Conservation (phyloP, 202 grass and related monocot species). For the Zizania palustris region DNA sequence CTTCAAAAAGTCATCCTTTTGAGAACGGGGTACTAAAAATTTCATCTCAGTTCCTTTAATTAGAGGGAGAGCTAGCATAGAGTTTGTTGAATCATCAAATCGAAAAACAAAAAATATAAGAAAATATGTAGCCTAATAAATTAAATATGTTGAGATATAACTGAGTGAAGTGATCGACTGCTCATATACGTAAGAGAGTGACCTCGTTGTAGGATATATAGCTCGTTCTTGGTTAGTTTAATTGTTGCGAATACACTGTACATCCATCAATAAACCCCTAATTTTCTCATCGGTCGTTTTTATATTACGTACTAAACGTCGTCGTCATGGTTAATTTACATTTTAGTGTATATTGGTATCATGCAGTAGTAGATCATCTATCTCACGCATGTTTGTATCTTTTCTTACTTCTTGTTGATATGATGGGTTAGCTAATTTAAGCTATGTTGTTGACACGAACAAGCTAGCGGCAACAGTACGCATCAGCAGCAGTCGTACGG, state of each 20-base stretch:
- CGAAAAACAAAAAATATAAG: background rate
- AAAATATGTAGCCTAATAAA: background rate
- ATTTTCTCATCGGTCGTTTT: background rate
- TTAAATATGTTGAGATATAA: background rate
- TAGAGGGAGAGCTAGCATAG: background rate
- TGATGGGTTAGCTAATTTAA: background rate
- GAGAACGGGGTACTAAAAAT: too few species aligned
- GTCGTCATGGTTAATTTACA: background rate
- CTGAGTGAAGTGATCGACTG: background rate
- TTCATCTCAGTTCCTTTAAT: too few species aligned
- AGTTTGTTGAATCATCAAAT: background rate
- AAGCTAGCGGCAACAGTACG: background rate
- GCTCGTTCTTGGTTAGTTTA: background rate
- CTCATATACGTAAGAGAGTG: background rate
- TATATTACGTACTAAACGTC: background rate
- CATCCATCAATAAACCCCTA: background rate
- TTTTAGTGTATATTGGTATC: background rate
- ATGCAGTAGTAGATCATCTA: background rate
- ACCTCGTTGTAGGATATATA: too few species aligned
- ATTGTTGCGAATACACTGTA: background rate
- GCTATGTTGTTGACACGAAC: background rate
- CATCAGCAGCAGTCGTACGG: background rate
- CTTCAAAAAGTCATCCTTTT: too few species aligned
- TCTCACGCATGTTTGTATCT: constrained; percentile 5
- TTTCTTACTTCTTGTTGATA: background rate